These are phyloP conservation scores for Colletotrichum endophyticum DNA, from an alignment of 2,329 filamentous ascomycete species.

Conservation along the genomic window DNA sequence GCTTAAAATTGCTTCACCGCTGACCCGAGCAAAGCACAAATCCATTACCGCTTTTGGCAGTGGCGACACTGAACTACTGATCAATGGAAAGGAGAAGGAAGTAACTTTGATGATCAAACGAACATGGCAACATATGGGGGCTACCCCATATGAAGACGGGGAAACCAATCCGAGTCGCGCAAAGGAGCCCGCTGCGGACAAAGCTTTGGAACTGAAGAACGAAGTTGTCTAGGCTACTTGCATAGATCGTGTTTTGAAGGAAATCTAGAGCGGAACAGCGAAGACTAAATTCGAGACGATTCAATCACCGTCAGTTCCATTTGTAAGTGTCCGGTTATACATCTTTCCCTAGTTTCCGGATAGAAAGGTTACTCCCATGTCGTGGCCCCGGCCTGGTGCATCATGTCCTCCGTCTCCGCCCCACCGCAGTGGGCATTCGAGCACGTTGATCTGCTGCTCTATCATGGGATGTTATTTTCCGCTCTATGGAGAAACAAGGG, in stretches of 20 bases:
- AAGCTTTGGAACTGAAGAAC: neutral
- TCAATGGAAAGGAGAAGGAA: constrained; percentile 44
- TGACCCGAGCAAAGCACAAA: constrained; percentile 39
- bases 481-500: neutral
- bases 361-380: neutral
- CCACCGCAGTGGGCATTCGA: neutral
- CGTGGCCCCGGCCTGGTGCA: neutral
- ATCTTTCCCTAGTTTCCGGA: neutral
- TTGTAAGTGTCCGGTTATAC: neutral
- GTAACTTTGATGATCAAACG: constrained; percentile 47
- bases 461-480: neutral
- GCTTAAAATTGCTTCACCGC: neutral
- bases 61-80: constrained; percentile 47
- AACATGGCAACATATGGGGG: constrained; percentile 48
- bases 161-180: neutral
- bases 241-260: neutral
- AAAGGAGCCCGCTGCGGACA: neutral
- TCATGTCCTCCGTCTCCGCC: neutral
- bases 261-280: neutral
- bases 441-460: neutral
- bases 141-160: constrained; percentile 48
- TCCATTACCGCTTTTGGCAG: constrained; percentile 49
- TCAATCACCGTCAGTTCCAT: neutral
- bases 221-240: neutral
- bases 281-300: neutral